phyloP scores from a whole-genome alignment of 441 rosid species.

The Omphalea diandra region DNA sequence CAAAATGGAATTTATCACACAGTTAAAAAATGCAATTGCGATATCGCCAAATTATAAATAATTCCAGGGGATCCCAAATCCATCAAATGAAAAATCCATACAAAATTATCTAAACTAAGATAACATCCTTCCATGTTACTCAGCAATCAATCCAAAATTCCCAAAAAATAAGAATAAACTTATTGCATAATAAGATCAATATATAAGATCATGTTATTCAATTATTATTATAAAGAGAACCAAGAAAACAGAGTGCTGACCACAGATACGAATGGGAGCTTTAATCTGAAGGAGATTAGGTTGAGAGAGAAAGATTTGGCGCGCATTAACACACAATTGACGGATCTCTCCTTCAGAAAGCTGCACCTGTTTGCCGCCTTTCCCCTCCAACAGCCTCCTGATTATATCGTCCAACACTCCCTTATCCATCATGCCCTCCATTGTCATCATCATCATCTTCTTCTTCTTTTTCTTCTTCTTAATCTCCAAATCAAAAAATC shows the following conservation, averaged over 20 bases:
- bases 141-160: neutral
- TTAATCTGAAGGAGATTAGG: conserved; percentile 76
- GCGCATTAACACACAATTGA: conserved; percentile 91
- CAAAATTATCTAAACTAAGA: neutral
- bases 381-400: conserved; percentile 85
- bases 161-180: neutral
- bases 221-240: neutral
- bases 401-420: conserved; percentile 90
- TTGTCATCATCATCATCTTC: conserved; percentile 82
- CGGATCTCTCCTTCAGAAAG: conserved; percentile 96
- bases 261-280: conserved; percentile 90
- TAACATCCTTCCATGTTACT: neutral
- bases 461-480: no score
- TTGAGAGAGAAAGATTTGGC: conserved; percentile 92
- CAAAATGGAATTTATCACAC: neutral
- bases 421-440: conserved; percentile 90
- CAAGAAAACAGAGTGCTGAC: conserved; percentile 38
- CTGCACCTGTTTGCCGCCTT: conserved; percentile 93
- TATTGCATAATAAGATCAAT: neutral
- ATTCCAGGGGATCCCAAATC: neutral
- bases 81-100: neutral
- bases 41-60: neutral
- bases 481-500: conserved; percentile 8
- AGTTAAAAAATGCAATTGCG: conserved; percentile 1
- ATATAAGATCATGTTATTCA: neutral